Evolutionary conservation across 1,284 basidiomycete genomes (phyloP), one percentile per base, ranked within the genome.

Genomic region (Hypsizygus ulmarius): DNA sequence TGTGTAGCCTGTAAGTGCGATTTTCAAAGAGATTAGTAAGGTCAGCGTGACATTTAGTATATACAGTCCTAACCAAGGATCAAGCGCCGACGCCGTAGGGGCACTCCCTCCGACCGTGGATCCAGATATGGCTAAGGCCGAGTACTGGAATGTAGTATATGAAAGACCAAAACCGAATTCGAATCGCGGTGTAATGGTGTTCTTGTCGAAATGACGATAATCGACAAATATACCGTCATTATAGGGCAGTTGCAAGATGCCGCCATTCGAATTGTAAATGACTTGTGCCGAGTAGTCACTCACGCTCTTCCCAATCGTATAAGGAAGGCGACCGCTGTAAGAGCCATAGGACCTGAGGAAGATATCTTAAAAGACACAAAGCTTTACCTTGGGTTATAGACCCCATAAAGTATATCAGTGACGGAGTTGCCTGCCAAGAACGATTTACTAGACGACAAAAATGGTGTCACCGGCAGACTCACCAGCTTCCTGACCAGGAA

Each of bases 401-500:
- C 71, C 12, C 82, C 82, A 54, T 75, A 85, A 3, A 84, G 68
- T 27, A 84, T 69, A 55, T 87, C 83, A 3, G 78, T 74, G 9
- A 88, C 64, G 3, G 75, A 66, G 57, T 85, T 84, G 3, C 82
- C 72, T 82, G 44, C 19, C 14, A 30, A 9, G n/a, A 7, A 9
- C 29, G 46, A 35, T 19, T 39, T 38, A 18, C 15, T 29, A 38
- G 8, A 29, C 39, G 10, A 33, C 10, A 35, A 33, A 12, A 28
- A 11, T 29, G 9, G 32, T 39, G 12, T 3, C 21, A 9, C 19
- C 14, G 18, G n/a, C 15, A 8, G 15, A 49, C 63, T 28, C 28
- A 72, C 72, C 87, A 18, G 82, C 80, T 71, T 90, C 86, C 67
- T 88, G 84, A 15, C 87, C 87, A 12, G 83, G 81, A 14, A 84